Evolutionary conservation across 768 basidiomycete genomes (phyloP).

Genomic region (Cyclocybe aegerita): DNA sequence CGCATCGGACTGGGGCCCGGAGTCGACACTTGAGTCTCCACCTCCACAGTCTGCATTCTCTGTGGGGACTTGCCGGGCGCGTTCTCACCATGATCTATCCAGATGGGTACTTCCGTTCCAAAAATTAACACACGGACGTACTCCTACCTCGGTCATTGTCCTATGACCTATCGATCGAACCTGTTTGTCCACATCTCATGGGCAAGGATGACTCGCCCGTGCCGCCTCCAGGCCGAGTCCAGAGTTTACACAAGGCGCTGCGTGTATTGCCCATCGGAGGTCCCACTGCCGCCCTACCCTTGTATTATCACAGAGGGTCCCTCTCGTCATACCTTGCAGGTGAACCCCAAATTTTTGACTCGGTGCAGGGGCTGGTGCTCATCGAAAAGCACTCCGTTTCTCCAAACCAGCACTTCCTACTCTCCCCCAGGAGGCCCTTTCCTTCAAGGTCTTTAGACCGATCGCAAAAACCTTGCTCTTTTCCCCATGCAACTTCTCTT

Average conservation of each 20-base stretch:
- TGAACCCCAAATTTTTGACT: too few relatives aligned
- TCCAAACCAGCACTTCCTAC: too few relatives aligned
- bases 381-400: too few relatives aligned
- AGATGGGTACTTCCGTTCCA: background rate
- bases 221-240: background rate
- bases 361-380: too few relatives aligned
- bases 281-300: too few relatives aligned
- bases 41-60: background rate
- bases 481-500: too few relatives aligned
- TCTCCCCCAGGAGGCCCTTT: too few relatives aligned
- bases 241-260: background rate
- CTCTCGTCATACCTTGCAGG: too few relatives aligned
- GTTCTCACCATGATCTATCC: slow-evolving; percentile 13
- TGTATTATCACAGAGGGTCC: too few relatives aligned
- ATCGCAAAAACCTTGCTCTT: too few relatives aligned
- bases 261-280: too few relatives aligned
- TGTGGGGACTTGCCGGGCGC: slow-evolving; percentile 3
- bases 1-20: background rate
- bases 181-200: slow-evolving; percentile 6
- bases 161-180: slow-evolving; percentile 7
- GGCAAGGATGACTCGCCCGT: background rate
- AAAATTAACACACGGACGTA: background rate
- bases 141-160: slow-evolving; percentile 3
- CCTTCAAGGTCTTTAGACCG: too few relatives aligned
- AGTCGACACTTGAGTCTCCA: background rate